Evolutionary conservation across 2,329 filamentous ascomycete genomes (phyloP).

Genomic region (Alternaria hordeiaustralica): DNA sequence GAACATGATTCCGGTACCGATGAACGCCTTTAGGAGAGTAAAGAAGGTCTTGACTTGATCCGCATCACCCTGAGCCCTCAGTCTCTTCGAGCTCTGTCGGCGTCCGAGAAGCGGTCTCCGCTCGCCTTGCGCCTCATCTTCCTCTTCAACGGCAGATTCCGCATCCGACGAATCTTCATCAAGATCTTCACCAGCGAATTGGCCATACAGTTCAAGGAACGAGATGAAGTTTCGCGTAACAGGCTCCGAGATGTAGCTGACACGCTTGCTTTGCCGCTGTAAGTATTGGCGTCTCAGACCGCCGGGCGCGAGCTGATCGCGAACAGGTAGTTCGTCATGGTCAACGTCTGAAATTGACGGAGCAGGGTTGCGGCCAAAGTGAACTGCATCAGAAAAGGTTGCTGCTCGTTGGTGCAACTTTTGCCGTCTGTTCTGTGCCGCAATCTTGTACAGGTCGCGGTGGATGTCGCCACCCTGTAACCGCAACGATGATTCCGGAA

Average conservation of each 20-base stretch:
- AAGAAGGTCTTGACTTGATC: conserved; percentile 77
- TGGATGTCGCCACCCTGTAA: conserved; percentile 81
- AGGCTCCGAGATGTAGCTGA: conserved; percentile 57
- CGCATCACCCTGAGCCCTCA: conserved; percentile 65
- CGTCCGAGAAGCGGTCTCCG: conserved; percentile 66
- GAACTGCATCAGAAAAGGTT: conserved; percentile 67
- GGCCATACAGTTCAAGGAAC: conserved; percentile 77
- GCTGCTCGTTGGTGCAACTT: conserved; percentile 63
- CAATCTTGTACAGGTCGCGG: conserved; percentile 77
- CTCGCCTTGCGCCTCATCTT: conserved; percentile 59
- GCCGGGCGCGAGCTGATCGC: conserved; percentile 58
- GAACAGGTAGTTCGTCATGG: conserved; percentile 49
- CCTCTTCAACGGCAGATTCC: conserved; percentile 60
- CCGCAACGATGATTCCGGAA: conserved; percentile 69
- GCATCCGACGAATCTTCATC: conserved; percentile 61
- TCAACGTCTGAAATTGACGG: conserved; percentile 32
- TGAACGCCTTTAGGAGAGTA: conserved; percentile 78
- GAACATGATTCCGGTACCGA: conserved; percentile 84
- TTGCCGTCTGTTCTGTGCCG: conserved; percentile 60
- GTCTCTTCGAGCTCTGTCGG: conserved; percentile 58
- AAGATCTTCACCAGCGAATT: conserved; percentile 76
- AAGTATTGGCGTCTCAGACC: conserved; percentile 63
- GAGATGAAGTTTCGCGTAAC: conserved; percentile 75
- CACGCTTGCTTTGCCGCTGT: conserved; percentile 48
- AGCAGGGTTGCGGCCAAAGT: conserved; percentile 23